These are phyloP conservation scores for Macrophomina tecta DNA, from an alignment of 2,329 filamentous ascomycete species.

Conservation along the genomic window DNA sequence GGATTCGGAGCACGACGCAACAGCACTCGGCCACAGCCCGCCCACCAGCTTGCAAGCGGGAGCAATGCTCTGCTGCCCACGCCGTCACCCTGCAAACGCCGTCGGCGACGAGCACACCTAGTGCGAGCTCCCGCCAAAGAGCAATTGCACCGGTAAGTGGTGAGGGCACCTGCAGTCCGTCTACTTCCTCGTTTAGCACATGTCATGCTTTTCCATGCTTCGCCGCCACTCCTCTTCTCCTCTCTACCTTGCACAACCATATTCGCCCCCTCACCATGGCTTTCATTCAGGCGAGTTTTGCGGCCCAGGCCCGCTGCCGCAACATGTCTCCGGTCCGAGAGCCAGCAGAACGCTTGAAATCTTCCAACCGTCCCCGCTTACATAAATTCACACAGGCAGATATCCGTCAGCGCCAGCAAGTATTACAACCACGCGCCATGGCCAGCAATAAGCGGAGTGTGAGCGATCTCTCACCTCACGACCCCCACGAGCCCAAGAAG, in stretches of 20 bases:
- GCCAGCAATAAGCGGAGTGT: neutral
- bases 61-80: conserved; percentile 5
- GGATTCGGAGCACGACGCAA: neutral
- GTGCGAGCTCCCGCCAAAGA: too few relatives aligned
- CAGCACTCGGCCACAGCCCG: neutral
- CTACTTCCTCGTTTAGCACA: neutral
- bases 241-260: neutral
- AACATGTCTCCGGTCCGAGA: too few relatives aligned
- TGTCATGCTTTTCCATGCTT: neutral
- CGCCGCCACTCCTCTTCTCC: neutral
- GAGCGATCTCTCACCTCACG: conserved; percentile 1
- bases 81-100: neutral
- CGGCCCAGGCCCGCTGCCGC: neutral
- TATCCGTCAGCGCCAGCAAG: neutral
- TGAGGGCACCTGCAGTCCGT: conserved; percentile 3
- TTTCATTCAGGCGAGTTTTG: neutral
- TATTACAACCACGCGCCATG: neutral
- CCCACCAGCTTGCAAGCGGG: neutral
- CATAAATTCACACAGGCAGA: neutral
- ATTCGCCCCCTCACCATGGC: too few relatives aligned
- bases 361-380: neutral
- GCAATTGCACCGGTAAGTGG: neutral
- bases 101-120: neutral
- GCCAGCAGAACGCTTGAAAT: too few relatives aligned
- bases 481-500: neutral